A percentile compares a stretch with the other conserved stretches of the same genome.
These are phyloP conservation scores for Penicillium cataractarum DNA, from an alignment of 495 filamentous ascomycete genomes.

Conservation along the genomic window DNA sequence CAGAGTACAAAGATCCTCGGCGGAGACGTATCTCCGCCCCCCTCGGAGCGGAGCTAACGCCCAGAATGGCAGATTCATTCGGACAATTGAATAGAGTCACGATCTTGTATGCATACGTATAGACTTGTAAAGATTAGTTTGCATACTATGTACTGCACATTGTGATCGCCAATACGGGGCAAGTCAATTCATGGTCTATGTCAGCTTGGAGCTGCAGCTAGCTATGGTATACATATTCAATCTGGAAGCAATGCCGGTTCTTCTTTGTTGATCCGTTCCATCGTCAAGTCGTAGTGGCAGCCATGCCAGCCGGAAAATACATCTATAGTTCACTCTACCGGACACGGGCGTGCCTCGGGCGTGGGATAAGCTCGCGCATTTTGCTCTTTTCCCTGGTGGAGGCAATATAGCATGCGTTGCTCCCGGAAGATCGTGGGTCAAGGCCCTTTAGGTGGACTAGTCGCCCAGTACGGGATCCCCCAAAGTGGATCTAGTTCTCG, in stretches of 20 bases:
- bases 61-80: not conserved
- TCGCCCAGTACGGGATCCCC: not conserved
- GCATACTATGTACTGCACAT: too few species aligned
- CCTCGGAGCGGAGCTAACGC: slow-evolving; percentile 1
- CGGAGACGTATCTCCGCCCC: slow-evolving; percentile 1
- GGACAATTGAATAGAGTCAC: not conserved
- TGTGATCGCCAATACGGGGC: not conserved
- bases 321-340: not conserved
- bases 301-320: not conserved
- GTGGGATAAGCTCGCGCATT: not conserved
- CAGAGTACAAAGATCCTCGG: too few species aligned
- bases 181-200: slow-evolving; percentile 1
- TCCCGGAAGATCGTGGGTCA: not conserved
- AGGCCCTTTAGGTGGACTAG: not conserved
- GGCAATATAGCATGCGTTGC: not conserved
- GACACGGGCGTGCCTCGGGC: not conserved
- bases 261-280: slow-evolving; percentile 19
- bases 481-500: slow-evolving; percentile 43
- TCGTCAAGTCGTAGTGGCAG: slow-evolving; percentile 22
- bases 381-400: not conserved
- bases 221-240: slow-evolving; percentile 1
- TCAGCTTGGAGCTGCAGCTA: not conserved
- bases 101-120: not conserved
- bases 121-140: too few species aligned
- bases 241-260: slow-evolving; percentile 2